Evolutionary conservation across 2,329 filamentous ascomycete genomes (phyloP), one percentile per base, ranked within the genome.

Genomic region (Ophiosphaerella narmari): DNA sequence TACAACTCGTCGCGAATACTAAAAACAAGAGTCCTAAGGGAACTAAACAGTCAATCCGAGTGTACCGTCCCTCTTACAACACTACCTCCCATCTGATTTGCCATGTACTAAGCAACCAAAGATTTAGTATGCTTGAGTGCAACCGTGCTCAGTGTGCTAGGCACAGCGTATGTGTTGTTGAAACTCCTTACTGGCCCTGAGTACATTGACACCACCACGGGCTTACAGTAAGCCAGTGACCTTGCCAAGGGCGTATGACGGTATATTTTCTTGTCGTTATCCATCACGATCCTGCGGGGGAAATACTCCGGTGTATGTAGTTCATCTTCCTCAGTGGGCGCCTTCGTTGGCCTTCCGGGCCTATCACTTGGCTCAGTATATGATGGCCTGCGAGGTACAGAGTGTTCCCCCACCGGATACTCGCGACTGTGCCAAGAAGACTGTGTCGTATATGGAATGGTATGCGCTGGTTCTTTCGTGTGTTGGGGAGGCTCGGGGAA

Each of bases 121-220:
- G 29, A 32, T 2, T 14, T 42, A 18, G 33, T 14, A 12, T 21
- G 11, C 42, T 48, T 42, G 21, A 57, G 45, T 12, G 47, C 41
- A 14, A 54, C n/a, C 3, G 51, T 53, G 21, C 14, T 34, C 33
- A 45, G 21, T 9, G n/a, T 29, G 34, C 39, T 29, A 2, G 40
- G n/a, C 32, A 29, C 42, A 12, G 23, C 13, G 14, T 6, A 29
- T 37, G 40, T 44, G 21, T 35, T 39, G 40, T 39, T 44, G 35
- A 7, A 18, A 7, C 42, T 24, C 24, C 35, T 43, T 29, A 14
- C 29, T n/a, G 16, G 47, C 8, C 26, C 18, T 14, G 48, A 36
- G 23, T 47, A 39, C 16, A 42, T 31, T 24, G 50, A 48, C 14
- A 51, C 24, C 21, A 56, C 41, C 29, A 21, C 46, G n/a, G 49